Conservation (phyloP, 306 rosid species). For the Arachis hypogaea region DNA sequence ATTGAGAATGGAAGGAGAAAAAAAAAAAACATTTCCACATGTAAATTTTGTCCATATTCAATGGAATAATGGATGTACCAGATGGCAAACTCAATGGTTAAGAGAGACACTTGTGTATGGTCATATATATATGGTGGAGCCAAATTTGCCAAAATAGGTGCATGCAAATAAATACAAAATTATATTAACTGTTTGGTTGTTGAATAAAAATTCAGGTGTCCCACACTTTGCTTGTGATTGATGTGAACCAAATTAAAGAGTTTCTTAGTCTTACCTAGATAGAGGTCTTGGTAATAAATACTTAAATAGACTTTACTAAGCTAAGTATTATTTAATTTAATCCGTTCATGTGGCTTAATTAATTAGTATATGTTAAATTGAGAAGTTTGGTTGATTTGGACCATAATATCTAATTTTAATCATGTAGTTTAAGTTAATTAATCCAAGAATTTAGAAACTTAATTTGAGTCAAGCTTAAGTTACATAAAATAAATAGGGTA, state of each 20-base stretch:
- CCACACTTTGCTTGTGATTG: not conserved
- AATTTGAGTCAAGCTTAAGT: too few species aligned
- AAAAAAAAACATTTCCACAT: conserved; percentile 38
- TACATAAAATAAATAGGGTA: too few species aligned
- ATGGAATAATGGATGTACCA: conserved; percentile 34
- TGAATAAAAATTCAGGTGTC: too few species aligned
- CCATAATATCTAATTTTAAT: too few species aligned
- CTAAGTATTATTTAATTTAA: not conserved
- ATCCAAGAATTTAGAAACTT: too few species aligned
- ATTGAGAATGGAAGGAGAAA: not conserved
- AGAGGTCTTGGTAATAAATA: not conserved
- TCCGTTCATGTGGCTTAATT: not conserved
- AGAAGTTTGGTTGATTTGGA: too few species aligned
- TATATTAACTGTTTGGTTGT: not conserved
- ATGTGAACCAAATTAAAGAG: not conserved
- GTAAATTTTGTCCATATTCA: conserved; percentile 38
- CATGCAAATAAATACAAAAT: not conserved
- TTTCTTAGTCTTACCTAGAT: not conserved
- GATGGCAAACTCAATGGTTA: conserved; percentile 22
- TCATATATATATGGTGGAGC: not conserved
- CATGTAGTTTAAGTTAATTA: too few species aligned
- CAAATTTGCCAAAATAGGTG: not conserved
- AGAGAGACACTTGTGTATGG: conserved; percentile 29
- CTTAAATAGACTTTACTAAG: not conserved
- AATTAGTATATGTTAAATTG: too few species aligned